A percentile compares a stretch with the other conserved stretches of the same genome.
These are phyloP conservation scores for Tolypocladium ovalisporum DNA, from an alignment of 2,329 filamentous ascomycete species.

Conservation along the genomic window DNA sequence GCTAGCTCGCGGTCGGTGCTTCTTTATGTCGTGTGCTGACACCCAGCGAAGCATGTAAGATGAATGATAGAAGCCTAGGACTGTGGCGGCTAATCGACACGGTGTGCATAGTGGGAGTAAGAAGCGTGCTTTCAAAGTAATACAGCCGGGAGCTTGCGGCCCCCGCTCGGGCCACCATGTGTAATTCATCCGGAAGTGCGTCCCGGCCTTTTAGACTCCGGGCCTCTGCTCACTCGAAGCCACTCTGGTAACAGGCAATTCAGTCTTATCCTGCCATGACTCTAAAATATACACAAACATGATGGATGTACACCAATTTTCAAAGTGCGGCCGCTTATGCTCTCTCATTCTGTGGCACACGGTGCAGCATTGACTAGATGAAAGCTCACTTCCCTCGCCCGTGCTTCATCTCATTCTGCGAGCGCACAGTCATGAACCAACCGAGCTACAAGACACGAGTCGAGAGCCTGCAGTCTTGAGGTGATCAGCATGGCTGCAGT, in stretches of 20 bases:
- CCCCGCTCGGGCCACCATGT: neutral
- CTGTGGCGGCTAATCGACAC: neutral
- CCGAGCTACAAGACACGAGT: neutral
- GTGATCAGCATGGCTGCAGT: neutral
- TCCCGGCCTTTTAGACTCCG: neutral
- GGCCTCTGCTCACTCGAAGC: neutral
- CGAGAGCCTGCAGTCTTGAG: neutral
- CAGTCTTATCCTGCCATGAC: neutral
- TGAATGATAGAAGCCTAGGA: neutral
- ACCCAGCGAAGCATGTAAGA: neutral
- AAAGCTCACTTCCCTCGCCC: neutral
- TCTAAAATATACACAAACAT: neutral
- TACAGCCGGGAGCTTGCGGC: neutral
- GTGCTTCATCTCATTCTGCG: neutral
- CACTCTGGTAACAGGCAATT: neutral
- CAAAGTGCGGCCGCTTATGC: neutral
- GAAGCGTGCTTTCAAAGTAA: neutral
- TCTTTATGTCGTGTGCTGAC: neutral
- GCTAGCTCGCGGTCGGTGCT: constrained; percentile 32
- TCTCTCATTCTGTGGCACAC: neutral
- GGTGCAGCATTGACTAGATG: neutral
- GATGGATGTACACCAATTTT: neutral
- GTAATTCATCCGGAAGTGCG: neutral
- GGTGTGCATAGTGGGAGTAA: neutral
- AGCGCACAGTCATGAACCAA: neutral